Conservation (phyloP, 306 rosid species). For the Pyrus bretschneideri region DNA sequence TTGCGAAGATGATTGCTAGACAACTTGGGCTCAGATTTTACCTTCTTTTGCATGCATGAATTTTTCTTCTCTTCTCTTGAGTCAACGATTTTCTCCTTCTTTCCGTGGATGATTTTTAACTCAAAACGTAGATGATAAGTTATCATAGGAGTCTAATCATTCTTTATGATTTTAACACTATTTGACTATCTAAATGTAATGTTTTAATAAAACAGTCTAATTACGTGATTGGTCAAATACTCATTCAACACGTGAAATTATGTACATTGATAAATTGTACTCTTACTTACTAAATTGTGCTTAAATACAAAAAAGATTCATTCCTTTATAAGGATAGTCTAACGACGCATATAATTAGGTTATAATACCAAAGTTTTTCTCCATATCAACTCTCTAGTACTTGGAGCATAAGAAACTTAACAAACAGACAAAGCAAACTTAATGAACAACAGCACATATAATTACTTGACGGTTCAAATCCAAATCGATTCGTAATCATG, state of each 20-base stretch:
- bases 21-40: neutral
- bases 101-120: neutral
- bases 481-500: neutral
- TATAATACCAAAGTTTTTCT: no score
- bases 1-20: neutral
- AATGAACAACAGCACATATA: neutral
- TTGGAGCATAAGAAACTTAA: neutral
- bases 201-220: rapidly evolving
- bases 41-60: neutral
- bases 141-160: neutral
- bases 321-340: no score
- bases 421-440: neutral
- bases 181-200: no score
- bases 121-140: neutral
- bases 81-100: no score
- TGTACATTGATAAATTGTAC: neutral
- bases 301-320: no score
- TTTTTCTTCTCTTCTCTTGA: no score
- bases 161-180: neutral
- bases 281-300: no score
- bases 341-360: neutral
- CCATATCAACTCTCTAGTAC: no score
- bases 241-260: no score
- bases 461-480: neutral
- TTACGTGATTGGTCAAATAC: no score